Base-by-base conservation (phyloP, 1,139 yeast species). In the Yamadazyma diddensiae region DNA sequence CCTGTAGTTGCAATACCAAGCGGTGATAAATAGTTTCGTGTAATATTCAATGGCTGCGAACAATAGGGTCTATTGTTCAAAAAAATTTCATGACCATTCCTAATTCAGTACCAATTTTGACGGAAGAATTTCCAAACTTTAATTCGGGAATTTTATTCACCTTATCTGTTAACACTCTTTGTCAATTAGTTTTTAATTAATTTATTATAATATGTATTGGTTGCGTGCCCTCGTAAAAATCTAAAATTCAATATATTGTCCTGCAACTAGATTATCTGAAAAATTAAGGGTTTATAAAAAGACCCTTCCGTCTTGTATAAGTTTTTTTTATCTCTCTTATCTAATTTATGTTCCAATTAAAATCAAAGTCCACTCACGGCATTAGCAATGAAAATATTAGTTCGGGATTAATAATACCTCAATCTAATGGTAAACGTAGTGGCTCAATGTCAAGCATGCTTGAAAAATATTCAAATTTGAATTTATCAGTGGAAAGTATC, bases 291-390 rank as follows among this genome's bases (percentile, higher is more conserved):
- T n/a, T n/a, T n/a, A n/a, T n/a, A n/a, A n/a, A 9, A 7, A 18
- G 6, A 18, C 9, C 20, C 9, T 9, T 9, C 25, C 25, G 13
- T 5, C 7, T 22, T 22, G 6, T 13, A 6, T 12, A 12, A 12
- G 11, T 22, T 15, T 7, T 15, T 20, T 15, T 21, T 21, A 6
- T 6, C n/a, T 21, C n/a, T 21, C 6, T n/a, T 21, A 7, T n/a
- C 24, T 7, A n/a, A 14, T 26, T 12, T n/a, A 44, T 44, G 49
- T 42, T 42, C 26, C 42, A 30, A 19, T 30, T 45, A 12, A 45
- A 45, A 27, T 43, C 49, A 9, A 42, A 42, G 28, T 42, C 47
- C 6, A 43, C 49, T 15, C 26, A 40, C 26, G 34, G 43, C 21
- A 18, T 45, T 11, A 42, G 30, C 24, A 34, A 42, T 43, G 47